Evolutionary conservation across 257 asterid species (phyloP), one percentile per base, ranked within the genome.

Genomic region (Lantana camara): DNA sequence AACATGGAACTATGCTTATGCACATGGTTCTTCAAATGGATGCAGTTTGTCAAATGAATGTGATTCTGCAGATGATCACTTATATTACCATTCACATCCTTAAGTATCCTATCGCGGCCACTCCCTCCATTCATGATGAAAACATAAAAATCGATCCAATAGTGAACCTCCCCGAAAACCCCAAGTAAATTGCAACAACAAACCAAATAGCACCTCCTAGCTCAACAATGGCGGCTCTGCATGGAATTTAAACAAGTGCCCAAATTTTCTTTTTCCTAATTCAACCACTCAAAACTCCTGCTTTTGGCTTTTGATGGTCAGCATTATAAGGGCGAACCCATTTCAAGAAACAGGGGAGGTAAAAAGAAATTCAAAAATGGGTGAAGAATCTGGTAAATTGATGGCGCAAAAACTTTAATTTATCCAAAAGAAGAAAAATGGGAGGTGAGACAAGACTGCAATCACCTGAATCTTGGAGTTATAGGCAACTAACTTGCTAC

Each of bases 1-100:
- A 82, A 57, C 12, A 78, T 80, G 8, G 93, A 89, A 64, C 89
- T 80, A 47, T 85, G 85, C 75, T 82, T 85, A 69, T 82, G 89
- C 89, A 85, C 80, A 55, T 77, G 86, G 73, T 85, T 85, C 83
- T 85, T 85, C 82, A 82, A 75, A 78, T 85, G 89, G 74, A 85
- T 85, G 77, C 94, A 85, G 57, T 85, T 85, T 5, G 94, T 85
- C 70, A 85, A 74, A 77, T 85, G 94, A 65, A 85, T 76, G 67
- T 85, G 94, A 49, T 79, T 80, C 27, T 87, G 78, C 9, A 85
- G 77, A 64, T 85, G 94, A 63, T 85, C 94, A 53, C 76, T 76
- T 56, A 78, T 79, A 64, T 78, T 63, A 50, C 79, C 89, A 75
- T 82, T 85, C 58, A 79, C 82, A 68, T 85, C 90, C 82, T 80